phyloP scores from a whole-genome alignment of 2,329 filamentous ascomycete species.

The Epichloe scottii region DNA sequence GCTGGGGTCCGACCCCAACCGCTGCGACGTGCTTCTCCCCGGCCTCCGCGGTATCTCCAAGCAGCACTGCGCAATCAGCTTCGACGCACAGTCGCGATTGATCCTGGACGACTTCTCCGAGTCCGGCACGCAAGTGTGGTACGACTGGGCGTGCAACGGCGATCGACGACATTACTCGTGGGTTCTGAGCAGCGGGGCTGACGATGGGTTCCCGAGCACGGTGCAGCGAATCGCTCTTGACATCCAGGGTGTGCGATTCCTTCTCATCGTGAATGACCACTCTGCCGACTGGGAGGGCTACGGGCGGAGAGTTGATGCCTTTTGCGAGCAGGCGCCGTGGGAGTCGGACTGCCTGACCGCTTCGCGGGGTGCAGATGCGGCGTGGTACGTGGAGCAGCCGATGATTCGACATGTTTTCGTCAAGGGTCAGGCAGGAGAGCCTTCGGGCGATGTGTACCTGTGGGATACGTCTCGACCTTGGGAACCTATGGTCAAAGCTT shows the following conservation, averaged over 20 bases:
- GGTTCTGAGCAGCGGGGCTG: slow-evolving; percentile 15
- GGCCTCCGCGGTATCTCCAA: slow-evolving; percentile 20
- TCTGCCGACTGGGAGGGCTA: slow-evolving; percentile 20
- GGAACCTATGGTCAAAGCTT: slow-evolving; percentile 31
- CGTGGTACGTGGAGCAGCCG: neutral
- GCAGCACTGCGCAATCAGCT: slow-evolving; percentile 26
- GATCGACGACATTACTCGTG: slow-evolving; percentile 24
- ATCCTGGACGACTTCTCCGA: slow-evolving; percentile 26
- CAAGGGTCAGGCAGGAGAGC: slow-evolving; percentile 21
- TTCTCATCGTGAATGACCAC: slow-evolving; percentile 26
- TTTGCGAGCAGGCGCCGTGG: slow-evolving; percentile 18
- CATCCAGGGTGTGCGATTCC: slow-evolving; percentile 27
- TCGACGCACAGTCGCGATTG: slow-evolving; percentile 25
- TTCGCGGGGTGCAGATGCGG: neutral
- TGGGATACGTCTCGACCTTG: slow-evolving; percentile 29
- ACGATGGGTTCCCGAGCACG: slow-evolving; percentile 15
- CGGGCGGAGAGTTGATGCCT: slow-evolving; percentile 20
- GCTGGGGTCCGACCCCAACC: slow-evolving; percentile 23
- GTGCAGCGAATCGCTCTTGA: slow-evolving; percentile 25
- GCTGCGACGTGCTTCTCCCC: slow-evolving; percentile 27
- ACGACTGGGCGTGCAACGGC: slow-evolving; percentile 27
- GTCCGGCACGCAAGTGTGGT: slow-evolving; percentile 28
- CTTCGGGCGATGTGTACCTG: slow-evolving; percentile 24
- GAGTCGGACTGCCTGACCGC: slow-evolving; percentile 13
- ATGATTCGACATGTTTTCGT: slow-evolving; percentile 24